These are phyloP conservation scores for Tetramitus jugosus DNA, from an alignment of 208 protist species.

Conservation along the genomic window DNA sequence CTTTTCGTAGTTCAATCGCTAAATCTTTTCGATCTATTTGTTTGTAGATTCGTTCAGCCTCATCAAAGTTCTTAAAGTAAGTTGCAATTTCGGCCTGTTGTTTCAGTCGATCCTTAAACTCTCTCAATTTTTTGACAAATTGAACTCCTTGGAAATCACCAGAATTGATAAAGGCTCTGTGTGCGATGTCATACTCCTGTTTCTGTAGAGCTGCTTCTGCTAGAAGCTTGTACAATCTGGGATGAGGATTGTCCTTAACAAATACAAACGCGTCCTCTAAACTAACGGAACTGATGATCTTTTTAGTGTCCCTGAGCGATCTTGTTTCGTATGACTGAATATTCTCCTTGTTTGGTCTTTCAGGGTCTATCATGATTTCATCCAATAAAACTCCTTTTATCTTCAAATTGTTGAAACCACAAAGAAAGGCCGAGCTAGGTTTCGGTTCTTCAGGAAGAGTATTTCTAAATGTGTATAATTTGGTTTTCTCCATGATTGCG, in stretches of 20 bases:
- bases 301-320: slow-evolving; percentile 68
- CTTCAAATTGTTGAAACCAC: slow-evolving; percentile 75
- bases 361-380: slow-evolving; percentile 79
- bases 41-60: slow-evolving; percentile 86
- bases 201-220: slow-evolving; percentile 75
- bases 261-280: slow-evolving; percentile 78
- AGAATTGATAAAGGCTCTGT: slow-evolving; percentile 83
- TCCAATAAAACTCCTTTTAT: slow-evolving; percentile 78
- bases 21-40: slow-evolving; percentile 89
- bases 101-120: slow-evolving; percentile 78
- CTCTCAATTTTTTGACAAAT: slow-evolving; percentile 82
- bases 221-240: slow-evolving; percentile 82
- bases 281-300: slow-evolving; percentile 48
- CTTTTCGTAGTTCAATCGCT: slow-evolving; percentile 76
- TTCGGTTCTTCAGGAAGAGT: slow-evolving; percentile 76
- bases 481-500: slow-evolving; percentile 87
- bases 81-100: slow-evolving; percentile 88
- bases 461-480: slow-evolving; percentile 78
- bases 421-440: slow-evolving; percentile 72
- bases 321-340: slow-evolving; percentile 75
- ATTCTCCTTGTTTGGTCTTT: slow-evolving; percentile 67
- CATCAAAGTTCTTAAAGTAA: slow-evolving; percentile 87
- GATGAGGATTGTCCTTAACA: slow-evolving; percentile 76
- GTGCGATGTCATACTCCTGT: slow-evolving; percentile 71
- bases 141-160: slow-evolving; percentile 88